Percentiles rank a stretch among this genome's conserved stretches.
These are phyloP conservation scores for Huntiella abstrusa DNA, from an alignment of 2,329 filamentous ascomycete genomes.

Conservation along the genomic window DNA sequence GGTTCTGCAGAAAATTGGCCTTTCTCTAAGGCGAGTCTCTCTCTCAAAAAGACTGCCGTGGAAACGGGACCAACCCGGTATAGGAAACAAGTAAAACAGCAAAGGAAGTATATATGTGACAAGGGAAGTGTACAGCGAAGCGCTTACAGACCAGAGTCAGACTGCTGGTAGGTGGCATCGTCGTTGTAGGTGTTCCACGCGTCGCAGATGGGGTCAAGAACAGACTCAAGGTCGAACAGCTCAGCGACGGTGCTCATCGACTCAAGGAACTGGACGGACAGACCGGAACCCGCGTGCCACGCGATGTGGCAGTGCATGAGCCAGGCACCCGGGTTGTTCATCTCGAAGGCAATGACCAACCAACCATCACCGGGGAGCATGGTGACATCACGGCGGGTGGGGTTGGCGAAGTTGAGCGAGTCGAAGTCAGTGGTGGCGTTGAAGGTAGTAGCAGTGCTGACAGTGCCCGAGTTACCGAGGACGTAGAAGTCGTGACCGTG, in stretches of 20 bases:
- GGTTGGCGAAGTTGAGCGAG: constrained; percentile 27
- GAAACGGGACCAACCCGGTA: too few relatives aligned
- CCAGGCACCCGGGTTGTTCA: constrained; percentile 33
- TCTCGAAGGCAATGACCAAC: constrained; percentile 29
- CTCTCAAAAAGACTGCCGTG: constrained; percentile 4
- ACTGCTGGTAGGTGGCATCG: constrained; percentile 10
- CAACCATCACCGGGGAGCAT: constrained; percentile 26
- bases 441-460: constrained; percentile 12
- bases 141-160: constrained; percentile 12
- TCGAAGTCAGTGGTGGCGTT: constrained; percentile 17
- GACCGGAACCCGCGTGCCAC: constrained; percentile 36
- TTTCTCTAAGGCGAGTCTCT: constrained; percentile 1
- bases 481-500: constrained; percentile 31
- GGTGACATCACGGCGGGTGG: constrained; percentile 32
- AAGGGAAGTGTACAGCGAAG: not conserved
- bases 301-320: constrained; percentile 36
- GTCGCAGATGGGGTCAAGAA: constrained; percentile 10
- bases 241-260: constrained; percentile 8
- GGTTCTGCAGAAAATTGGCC: not conserved
- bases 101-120: not conserved
- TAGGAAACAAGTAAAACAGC: too few relatives aligned
- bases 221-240: constrained; percentile 8
- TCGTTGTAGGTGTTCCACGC: constrained; percentile 12
- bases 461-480: constrained; percentile 16
- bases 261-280: constrained; percentile 31